Percentiles rank a stretch among this genome's conserved stretches.
Conservation (phyloP, 2,329 filamentous ascomycete genomes). For the Aspergillus sojae region DNA sequence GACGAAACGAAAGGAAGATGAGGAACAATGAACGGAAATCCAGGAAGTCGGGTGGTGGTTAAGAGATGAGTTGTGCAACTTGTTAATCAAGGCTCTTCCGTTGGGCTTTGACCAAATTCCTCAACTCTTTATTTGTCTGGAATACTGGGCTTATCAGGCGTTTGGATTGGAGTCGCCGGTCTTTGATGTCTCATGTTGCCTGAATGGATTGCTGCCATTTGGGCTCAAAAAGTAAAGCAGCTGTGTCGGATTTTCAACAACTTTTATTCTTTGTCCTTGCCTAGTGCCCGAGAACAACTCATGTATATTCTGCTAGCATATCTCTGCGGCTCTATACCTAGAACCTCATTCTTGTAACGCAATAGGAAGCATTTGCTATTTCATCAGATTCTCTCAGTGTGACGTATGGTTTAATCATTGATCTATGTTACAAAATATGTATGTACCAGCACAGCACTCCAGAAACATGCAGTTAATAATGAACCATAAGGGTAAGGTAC, state of each 20-base stretch:
- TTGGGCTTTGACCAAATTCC: constrained; percentile 10
- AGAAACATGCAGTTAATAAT: constrained; percentile 6
- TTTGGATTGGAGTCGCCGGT: constrained; percentile 28
- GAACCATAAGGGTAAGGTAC: constrained; percentile 12
- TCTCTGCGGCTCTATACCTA: neutral
- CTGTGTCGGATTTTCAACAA: constrained; percentile 5
- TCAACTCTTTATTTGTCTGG: constrained; percentile 19
- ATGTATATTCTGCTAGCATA: neutral
- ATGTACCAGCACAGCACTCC: constrained; percentile 11
- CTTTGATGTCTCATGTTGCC: constrained; percentile 18
- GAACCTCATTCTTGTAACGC: neutral
- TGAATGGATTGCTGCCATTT: constrained; percentile 8
- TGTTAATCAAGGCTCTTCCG: constrained; percentile 14
- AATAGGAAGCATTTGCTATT: constrained; percentile 3
- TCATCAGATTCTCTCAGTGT: neutral
- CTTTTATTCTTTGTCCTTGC: neutral
- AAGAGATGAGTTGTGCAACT: constrained; percentile 9
- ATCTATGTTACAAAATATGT: constrained; percentile 15
- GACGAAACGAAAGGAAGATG: constrained; percentile 65
- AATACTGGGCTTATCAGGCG: constrained; percentile 26
- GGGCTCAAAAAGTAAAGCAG: constrained; percentile 17
- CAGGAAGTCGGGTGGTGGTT: constrained; percentile 33
- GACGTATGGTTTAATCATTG: constrained; percentile 3
- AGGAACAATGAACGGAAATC: constrained; percentile 64
- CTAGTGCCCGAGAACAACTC: neutral